phyloP scores from a whole-genome alignment of 1,284 basidiomycete genomes.

The Trametes versicolor region DNA sequence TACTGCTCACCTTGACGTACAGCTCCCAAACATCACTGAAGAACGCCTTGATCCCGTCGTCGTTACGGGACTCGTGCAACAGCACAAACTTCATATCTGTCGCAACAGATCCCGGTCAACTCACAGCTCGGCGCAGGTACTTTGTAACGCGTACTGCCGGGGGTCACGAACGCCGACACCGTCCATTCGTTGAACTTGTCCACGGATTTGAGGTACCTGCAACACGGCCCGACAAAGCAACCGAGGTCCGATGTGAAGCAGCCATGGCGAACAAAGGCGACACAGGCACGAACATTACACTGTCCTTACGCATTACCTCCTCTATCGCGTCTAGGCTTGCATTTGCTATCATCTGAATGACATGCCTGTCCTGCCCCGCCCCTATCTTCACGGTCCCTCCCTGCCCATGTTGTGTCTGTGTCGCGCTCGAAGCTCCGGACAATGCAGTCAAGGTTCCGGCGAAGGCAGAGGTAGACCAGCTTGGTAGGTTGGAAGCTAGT shows the following conservation, averaged over 20 bases:
- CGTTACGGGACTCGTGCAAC: constrained; percentile 93
- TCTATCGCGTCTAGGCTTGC: constrained; percentile 93
- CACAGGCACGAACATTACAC: constrained; percentile 75
- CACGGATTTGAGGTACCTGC: constrained; percentile 90
- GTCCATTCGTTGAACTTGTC: constrained; percentile 99
- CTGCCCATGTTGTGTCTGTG: constrained; percentile 65
- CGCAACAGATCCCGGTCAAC: constrained; percentile 27
- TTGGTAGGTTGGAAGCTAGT: constrained; percentile 80
- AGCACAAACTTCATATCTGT: constrained; percentile 92
- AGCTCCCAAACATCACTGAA: constrained; percentile 95
- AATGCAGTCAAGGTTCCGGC: constrained; percentile 87
- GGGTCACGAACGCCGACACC: constrained; percentile 92
- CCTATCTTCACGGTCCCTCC: constrained; percentile 70
- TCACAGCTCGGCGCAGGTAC: constrained; percentile 14
- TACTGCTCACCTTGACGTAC: constrained; percentile 84
- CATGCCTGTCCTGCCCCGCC: constrained; percentile 85
- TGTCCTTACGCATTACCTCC: constrained; percentile 88
- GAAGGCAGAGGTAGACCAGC: constrained; percentile 88
- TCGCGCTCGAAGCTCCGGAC: constrained; percentile 81
- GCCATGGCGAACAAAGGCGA: constrained; percentile 2
- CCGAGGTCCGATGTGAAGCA: constrained; percentile 16
- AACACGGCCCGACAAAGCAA: constrained; percentile 13
- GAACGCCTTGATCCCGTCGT: constrained; percentile 92
- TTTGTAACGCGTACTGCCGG: constrained; percentile 76
- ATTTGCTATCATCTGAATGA: constrained; percentile 97